Conservation (phyloP, 2,329 filamentous ascomycete genomes). For the Pseudocercospora crystallina region DNA sequence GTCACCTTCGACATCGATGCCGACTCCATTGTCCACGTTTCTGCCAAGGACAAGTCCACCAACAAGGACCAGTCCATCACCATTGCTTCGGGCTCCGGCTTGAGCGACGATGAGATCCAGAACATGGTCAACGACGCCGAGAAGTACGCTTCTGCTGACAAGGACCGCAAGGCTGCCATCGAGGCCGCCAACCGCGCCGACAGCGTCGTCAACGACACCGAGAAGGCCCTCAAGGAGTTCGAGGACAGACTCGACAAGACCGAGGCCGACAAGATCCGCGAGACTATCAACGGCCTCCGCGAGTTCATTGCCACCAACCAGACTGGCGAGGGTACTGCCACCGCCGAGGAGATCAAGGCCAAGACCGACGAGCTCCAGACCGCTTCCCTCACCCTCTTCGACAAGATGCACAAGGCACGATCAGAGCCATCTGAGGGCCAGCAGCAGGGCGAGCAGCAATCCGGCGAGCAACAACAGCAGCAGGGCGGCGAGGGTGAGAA, state of each 20-base stretch:
- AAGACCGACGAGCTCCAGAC: slow-evolving; percentile 98
- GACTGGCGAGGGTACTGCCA: slow-evolving; percentile 81
- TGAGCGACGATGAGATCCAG: slow-evolving; percentile 91
- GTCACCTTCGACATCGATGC: slow-evolving; percentile 99
- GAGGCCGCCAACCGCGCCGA: slow-evolving; percentile 97
- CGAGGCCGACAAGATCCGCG: slow-evolving; percentile 86
- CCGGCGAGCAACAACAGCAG: slow-evolving; percentile 39
- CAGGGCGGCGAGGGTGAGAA: slow-evolving; percentile 62
- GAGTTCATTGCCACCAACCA: slow-evolving; percentile 89
- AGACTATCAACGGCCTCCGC: slow-evolving; percentile 90
- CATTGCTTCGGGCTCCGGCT: slow-evolving; percentile 94
- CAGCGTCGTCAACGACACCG: slow-evolving; percentile 93
- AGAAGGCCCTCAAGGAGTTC: slow-evolving; percentile 97
- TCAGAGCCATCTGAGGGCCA: slow-evolving; percentile 45
- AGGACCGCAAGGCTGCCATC: slow-evolving; percentile 93
- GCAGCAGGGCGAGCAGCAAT: slow-evolving; percentile 47
- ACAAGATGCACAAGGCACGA: slow-evolving; percentile 99
- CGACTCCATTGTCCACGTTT: slow-evolving; percentile 95
- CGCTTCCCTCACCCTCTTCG: slow-evolving; percentile 92
- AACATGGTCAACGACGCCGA: slow-evolving; percentile 97
- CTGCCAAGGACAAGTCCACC: slow-evolving; percentile 98
- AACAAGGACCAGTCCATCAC: slow-evolving; percentile 99
- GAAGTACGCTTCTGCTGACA: slow-evolving; percentile 91
- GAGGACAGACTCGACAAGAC: slow-evolving; percentile 95
- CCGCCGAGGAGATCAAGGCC: slow-evolving; percentile 91